Conservation (phyloP, 169 alveolate species). For the Eimeria maxima region DNA sequence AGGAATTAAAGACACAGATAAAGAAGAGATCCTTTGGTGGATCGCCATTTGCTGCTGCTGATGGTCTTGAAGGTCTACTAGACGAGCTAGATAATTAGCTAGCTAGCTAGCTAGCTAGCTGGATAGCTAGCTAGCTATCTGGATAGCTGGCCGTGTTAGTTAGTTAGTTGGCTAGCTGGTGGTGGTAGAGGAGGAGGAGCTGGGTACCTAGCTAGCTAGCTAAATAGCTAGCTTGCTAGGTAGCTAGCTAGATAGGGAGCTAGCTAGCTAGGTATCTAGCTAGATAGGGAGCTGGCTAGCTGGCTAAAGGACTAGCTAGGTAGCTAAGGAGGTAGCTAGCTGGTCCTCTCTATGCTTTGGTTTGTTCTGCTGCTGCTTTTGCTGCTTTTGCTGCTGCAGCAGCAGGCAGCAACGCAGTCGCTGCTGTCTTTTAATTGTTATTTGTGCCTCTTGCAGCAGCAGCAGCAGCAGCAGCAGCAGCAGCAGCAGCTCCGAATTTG, state of each 20-base stretch:
- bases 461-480: too few relatives aligned
- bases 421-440: neutral
- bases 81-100: neutral
- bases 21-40: neutral
- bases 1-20: neutral
- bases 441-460: neutral
- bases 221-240: too few relatives aligned
- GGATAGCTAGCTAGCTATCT: conserved; percentile 27
- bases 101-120: conserved; percentile 42
- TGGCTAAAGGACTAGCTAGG: neutral
- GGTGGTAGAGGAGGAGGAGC: too few relatives aligned
- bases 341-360: neutral
- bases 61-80: neutral
- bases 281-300: neutral
- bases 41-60: conserved; percentile 8
- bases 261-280: too few relatives aligned
- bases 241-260: too few relatives aligned
- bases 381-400: neutral
- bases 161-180: too few relatives aligned
- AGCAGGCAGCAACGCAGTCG: neutral
- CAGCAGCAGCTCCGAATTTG: neutral
- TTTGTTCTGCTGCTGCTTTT: neutral
- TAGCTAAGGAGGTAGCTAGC: neutral
- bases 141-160: too few relatives aligned
- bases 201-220: too few relatives aligned